These are phyloP conservation scores for Cordyceps javanica DNA, from an alignment of 2,329 filamentous ascomycete genomes.

Conservation along the genomic window DNA sequence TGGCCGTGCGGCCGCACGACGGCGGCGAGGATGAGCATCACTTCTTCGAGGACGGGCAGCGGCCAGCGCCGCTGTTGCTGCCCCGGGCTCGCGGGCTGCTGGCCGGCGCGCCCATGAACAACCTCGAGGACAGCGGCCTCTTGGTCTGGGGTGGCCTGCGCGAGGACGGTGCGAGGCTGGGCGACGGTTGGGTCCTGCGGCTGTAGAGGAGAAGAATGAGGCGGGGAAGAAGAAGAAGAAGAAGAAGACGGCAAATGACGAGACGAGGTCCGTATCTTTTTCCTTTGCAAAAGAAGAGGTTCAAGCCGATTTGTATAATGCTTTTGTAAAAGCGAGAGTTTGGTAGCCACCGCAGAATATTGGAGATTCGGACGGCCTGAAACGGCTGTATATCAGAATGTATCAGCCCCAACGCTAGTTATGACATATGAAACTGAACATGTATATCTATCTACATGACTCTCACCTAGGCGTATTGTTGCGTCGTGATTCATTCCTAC, in stretches of 20 bases:
- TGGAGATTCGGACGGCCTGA: background rate
- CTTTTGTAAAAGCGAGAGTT: background rate
- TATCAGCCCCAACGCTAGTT: background rate
- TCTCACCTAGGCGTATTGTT: background rate
- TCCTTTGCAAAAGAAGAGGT: background rate
- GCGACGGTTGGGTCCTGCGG: slow-evolving; percentile 60
- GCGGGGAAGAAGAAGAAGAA: background rate
- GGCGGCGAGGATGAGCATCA: slow-evolving; percentile 42
- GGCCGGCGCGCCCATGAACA: slow-evolving; percentile 48
- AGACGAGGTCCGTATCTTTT: background rate
- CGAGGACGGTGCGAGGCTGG: slow-evolving; percentile 43
- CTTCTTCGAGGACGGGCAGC: slow-evolving; percentile 37
- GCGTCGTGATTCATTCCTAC: background rate
- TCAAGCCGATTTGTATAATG: background rate
- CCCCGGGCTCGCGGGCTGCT: slow-evolving; percentile 53
- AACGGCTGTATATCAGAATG: background rate
- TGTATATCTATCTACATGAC: too few species aligned
- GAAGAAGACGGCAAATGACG: too few species aligned
- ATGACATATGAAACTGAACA: background rate
- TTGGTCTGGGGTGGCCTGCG: slow-evolving; percentile 56
- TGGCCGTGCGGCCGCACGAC: slow-evolving; percentile 43
- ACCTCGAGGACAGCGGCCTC: slow-evolving; percentile 54
- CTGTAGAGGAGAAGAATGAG: slow-evolving; percentile 19
- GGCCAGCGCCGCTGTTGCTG: slow-evolving; percentile 20
- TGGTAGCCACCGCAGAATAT: background rate